phyloP scores from a whole-genome alignment of 192 early-diverging fungal species.

The Helicostylum pulchrum region DNA sequence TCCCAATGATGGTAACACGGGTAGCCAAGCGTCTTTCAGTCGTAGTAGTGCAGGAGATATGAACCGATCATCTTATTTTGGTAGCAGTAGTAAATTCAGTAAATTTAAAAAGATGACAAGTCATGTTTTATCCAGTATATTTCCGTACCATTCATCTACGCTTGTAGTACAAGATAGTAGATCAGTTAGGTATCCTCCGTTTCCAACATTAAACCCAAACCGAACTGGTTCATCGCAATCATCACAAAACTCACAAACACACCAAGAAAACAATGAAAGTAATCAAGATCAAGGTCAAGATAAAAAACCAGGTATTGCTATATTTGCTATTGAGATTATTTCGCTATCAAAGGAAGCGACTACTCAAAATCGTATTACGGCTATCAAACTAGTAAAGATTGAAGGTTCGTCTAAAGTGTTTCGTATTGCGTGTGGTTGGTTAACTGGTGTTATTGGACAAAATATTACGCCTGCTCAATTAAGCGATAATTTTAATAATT shows the following conservation, averaged over 20 bases:
- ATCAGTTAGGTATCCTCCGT: not conserved
- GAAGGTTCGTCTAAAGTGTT: constrained; percentile 34
- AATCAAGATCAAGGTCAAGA: not conserved
- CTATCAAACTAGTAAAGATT: constrained; percentile 26
- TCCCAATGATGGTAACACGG: not conserved
- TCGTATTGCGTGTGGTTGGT: constrained; percentile 34
- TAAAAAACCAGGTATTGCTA: constrained; percentile 16
- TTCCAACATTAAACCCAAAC: constrained; percentile 1
- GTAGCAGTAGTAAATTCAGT: constrained; percentile 11
- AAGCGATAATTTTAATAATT: not conserved
- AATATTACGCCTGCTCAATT: constrained; percentile 1
- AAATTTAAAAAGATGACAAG: constrained; percentile 18
- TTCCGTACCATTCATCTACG: constrained; percentile 14
- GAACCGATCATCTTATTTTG: constrained; percentile 9
- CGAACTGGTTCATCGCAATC: constrained; percentile 4
- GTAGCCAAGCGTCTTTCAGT: constrained; percentile 15
- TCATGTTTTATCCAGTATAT: constrained; percentile 12
- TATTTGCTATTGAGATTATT: constrained; percentile 30
- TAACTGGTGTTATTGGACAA: constrained; percentile 16
- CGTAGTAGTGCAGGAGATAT: constrained; percentile 7
- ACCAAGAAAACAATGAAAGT: not conserved
- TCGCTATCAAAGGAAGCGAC: constrained; percentile 15
- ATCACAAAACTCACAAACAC: not conserved
- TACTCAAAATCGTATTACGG: constrained; percentile 14
- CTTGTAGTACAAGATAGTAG: constrained; percentile 10